Evolutionary conservation across 1,284 basidiomycete genomes (phyloP).

Genomic region (Trichosporon faecale): DNA sequence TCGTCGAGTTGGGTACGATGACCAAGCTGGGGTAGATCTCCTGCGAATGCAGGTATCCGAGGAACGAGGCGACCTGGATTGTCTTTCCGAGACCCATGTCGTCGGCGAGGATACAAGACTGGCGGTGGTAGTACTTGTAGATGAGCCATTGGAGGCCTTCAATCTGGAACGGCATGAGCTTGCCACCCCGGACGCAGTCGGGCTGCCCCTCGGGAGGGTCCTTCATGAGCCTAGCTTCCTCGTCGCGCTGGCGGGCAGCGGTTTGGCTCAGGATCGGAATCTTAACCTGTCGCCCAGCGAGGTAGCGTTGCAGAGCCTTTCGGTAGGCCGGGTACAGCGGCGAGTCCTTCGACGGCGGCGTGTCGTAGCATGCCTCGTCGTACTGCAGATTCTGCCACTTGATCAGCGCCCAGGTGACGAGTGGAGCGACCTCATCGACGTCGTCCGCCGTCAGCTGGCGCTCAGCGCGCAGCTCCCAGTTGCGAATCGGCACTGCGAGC

Average conservation of each 20-base stretch:
- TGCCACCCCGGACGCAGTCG: constrained; percentile 51
- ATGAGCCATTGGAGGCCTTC: constrained; percentile 91
- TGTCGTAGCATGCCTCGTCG: constrained; percentile 89
- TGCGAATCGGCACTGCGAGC: constrained; percentile 40
- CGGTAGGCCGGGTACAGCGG: constrained; percentile 62
- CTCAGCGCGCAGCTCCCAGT: constrained; percentile 60
- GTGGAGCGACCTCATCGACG: constrained; percentile 57
- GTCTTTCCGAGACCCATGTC: constrained; percentile 82
- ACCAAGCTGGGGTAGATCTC: constrained; percentile 72
- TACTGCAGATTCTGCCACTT: constrained; percentile 91
- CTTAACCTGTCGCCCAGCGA: constrained; percentile 62
- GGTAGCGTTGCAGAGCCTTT: constrained; percentile 63
- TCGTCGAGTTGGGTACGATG: constrained; percentile 79
- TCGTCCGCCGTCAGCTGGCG: constrained; percentile 57
- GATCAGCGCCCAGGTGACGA: constrained; percentile 53
- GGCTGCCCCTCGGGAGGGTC: constrained; percentile 52
- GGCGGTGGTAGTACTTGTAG: constrained; percentile 81
- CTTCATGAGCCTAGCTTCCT: constrained; percentile 27
- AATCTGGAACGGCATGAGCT: constrained; percentile 79
- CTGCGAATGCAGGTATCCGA: constrained; percentile 69
- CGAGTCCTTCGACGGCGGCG: constrained; percentile 60
- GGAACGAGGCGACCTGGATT: constrained; percentile 82
- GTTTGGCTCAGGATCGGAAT: constrained; percentile 57
- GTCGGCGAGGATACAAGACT: constrained; percentile 91
- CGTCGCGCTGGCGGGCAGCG: constrained; percentile 43